Evolutionary conservation across 192 early-diverging fungal genomes (phyloP), one percentile per base, ranked within the genome.

Genomic region (Coemansia erecta): DNA sequence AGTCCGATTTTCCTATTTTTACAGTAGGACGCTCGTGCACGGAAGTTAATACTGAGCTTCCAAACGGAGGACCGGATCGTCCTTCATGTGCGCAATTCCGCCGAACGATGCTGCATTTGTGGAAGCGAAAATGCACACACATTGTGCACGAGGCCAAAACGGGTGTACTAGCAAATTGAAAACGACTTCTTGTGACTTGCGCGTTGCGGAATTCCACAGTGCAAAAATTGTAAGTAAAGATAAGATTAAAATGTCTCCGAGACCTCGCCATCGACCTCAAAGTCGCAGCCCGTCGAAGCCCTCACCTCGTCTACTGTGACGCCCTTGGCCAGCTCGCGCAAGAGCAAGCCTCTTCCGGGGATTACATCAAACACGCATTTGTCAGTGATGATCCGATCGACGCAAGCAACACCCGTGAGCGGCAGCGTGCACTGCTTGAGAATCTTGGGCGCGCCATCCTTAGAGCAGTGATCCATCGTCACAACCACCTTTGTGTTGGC

Each of bases 371-470:
- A 87, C 35, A 89, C 87, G 61, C 87, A 87, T 60, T 84, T 64
- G 22, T 87, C 84, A 0, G 83, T 87, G 31, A 86, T 87, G 41
- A 89, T 89, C 4, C 76, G 68, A 60, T 85, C 66, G n/a, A 87
- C 84, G 28, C 86, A 86, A 8, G 61, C 68, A 17, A 82, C 80
- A 50, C 85, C 89, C 1, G 89, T 90, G 47, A 90, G 59, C n/a
- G 89, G 89, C 40, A 90, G 67, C 8, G 85, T 69, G 72, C 89
- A 90, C 52, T 81, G 60, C 10, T 84, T 73, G 13, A 90, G 63
- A 35, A 90, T 90, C 83, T 90, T 90, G 51, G 82, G 84, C 60
- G 80, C 78, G 18, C 87, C 86, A 21, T 81, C 80, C 63, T 87
- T 81, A 12, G 81, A 72, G 45, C 76, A 78, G 49, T 82, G 82